A percentile compares a stretch with the other conserved stretches of the same genome.
Evolutionary conservation across 176 grass and related monocot species (phyloP).

Genomic region (barley (Hordeum vulgare)): DNA sequence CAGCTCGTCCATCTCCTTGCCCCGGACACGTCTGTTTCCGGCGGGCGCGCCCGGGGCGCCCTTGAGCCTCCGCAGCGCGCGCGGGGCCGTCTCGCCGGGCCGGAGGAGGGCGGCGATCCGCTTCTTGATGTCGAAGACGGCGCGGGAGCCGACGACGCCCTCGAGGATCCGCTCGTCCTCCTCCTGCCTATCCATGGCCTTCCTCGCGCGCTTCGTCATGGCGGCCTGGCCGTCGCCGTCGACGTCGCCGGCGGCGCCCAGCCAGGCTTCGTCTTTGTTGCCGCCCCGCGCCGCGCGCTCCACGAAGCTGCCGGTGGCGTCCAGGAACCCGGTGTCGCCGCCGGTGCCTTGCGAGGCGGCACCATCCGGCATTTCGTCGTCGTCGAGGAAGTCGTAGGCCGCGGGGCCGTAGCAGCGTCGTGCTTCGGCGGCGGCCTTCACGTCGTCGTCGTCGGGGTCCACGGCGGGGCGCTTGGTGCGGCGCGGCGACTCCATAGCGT

Average conservation of each 20-base stretch:
- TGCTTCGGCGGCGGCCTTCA: background rate
- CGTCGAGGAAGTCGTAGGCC: background rate
- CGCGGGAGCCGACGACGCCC: background rate
- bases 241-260: background rate
- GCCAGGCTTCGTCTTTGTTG: background rate
- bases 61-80: background rate
- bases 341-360: background rate
- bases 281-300: background rate
- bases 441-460: background rate
- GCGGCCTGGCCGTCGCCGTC: accelerated
- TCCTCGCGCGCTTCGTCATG: background rate
- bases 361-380: background rate
- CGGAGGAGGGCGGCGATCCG: background rate
- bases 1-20: background rate
- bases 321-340: background rate
- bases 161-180: background rate
- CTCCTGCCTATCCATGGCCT: background rate
- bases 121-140: background rate
- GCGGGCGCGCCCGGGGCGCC: too few species aligned
- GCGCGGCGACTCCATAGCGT: background rate
- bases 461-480: background rate
- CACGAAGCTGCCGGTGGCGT: background rate
- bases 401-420: background rate
- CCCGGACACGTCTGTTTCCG: background rate
- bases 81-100: background rate